Evolutionary conservation across 306 rosid species (phyloP), one percentile per base, ranked within the genome.

Genomic region (Trifolium subterraneum): DNA sequence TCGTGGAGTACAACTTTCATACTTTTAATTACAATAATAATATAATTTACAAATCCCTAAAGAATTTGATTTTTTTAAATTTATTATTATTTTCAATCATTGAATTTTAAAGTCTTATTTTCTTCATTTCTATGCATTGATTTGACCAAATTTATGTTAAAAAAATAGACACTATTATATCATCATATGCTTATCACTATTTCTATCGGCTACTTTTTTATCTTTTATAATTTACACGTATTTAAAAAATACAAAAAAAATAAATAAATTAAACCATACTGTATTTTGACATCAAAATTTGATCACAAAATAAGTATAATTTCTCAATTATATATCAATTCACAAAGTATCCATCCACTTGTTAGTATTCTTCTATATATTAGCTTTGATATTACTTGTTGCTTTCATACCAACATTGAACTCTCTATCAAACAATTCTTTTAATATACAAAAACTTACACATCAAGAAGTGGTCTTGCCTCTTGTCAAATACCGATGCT

Each of bases 381-480:
- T 65, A 35, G 16, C 14, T 52, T 50, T 71, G 68, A 65, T 72
- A 63, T 68, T 63, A 62, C 77, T 70, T 81, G 75, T 76, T 82
- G 84, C 78, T 68, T 77, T 78, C 51, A 67, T 29, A 71, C 89
- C 83, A 70, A 79, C 81, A n/a, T 87, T 50, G 71, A 64, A 45
- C 78, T 31, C 82, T 9, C 67, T 61, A 71, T 79, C 62, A 47
- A 16, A 18, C 33, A 56, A 44, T n/a, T 31, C 64, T 80, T 63
- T 70, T 36, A 54, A 66, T 70, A 72, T 48, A 72, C 18, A 75
- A 61, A 79, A 31, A 64, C 9, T 10, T 36, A 74, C 15, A 41
- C 76, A 65, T 64, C 78, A 79, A 75, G 63, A 19, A 44, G 64
- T 55, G 47, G 70, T 81, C 78, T 71, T 68, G 79, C 73, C 59